Percentiles rank a stretch among this genome's conserved stretches.
Evolutionary conservation across 768 basidiomycete genomes (phyloP).

Genomic region (Terana coerulea): DNA sequence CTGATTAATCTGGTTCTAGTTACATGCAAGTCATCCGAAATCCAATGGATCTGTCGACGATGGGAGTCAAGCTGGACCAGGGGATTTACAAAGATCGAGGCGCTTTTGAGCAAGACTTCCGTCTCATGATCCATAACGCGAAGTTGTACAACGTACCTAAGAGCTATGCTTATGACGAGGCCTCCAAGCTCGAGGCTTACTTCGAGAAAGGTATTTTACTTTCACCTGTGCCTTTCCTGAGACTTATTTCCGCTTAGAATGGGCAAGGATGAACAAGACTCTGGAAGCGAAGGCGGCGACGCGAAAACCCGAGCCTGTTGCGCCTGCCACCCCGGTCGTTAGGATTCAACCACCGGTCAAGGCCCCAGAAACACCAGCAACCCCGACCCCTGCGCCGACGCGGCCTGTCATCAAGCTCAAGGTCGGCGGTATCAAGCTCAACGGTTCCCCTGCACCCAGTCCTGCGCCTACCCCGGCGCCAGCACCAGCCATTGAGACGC

Average conservation of each 20-base stretch:
- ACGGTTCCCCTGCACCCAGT: conserved; percentile 17
- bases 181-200: conserved; percentile 68
- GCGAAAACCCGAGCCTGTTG: conserved; percentile 17
- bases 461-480: conserved; percentile 14
- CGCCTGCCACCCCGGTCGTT: conserved; percentile 14
- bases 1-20: conserved; percentile 35
- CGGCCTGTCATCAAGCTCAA: conserved; percentile 69
- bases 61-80: conserved; percentile 79
- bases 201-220: conserved; percentile 78
- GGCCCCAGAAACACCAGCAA: conserved; percentile 11
- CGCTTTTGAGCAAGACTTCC: conserved; percentile 83
- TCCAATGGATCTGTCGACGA: conserved; percentile 93
- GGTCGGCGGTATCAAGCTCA: conserved; percentile 31
- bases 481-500: conserved; percentile 5
- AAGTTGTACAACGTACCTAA: conserved; percentile 76
- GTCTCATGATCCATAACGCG: conserved; percentile 84
- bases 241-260: conserved; percentile 48
- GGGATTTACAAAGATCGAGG: conserved; percentile 84
- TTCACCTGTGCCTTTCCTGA: conserved; percentile 1
- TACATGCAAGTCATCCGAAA: conserved; percentile 89
- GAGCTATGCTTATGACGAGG: conserved; percentile 71
- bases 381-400: conserved; percentile 8
- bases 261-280: conserved; percentile 84
- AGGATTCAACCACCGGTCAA: conserved; percentile 5
- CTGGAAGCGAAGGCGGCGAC: conserved; percentile 54